Evolutionary conservation across 768 basidiomycete genomes (phyloP), one percentile per base, ranked within the genome.

Genomic region (Hypholoma sublateritium): DNA sequence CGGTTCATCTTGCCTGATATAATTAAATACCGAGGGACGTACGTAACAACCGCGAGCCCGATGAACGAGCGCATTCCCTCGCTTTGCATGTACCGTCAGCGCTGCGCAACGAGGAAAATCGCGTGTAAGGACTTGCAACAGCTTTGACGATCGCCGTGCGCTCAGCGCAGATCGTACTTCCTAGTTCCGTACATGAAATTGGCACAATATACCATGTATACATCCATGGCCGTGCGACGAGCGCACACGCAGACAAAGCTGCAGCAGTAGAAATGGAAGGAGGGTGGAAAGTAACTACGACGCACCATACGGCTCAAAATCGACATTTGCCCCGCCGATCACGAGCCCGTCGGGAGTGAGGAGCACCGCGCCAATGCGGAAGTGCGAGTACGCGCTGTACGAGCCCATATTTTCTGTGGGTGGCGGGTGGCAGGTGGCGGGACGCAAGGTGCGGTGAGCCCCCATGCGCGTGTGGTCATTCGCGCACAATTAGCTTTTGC

Each of bases 101-200:
- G 5, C 28, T 25, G 17, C 34, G 47, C 16, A 28, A 11, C 17
- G 21, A 35, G n/a, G n/a, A n/a, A 46, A 46, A 24, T 24, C 35
- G 22, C 35, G 19, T 32, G 32, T 24, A 19, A 22, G 35, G 36
- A 78, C 91, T 71, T 60, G 95, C 95, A 19, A 89, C 86, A 24
- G 93, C 95, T 70, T 97, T 97, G n/a, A 94, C 89, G 53, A 99
- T 77, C 0, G 95, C 95, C 0, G 96, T 98, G 34, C 95, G 78
- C 69, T 99, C 96, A 0, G 96, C 96, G 62, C 96, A 98, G 58
- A 98, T 95, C 0, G 90, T 83, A 1, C 83, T 93, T 5, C 95
- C 95, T 96, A 49, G 3, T 25, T n/a, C n/a, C n/a, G n/a, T 21
- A n/a, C 44, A 5, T 9, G 52, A n/a, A n/a, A n/a, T n/a, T n/a